phyloP scores from a whole-genome alignment of 2,329 filamentous ascomycete genomes.

The Penicillium crustosum region DNA sequence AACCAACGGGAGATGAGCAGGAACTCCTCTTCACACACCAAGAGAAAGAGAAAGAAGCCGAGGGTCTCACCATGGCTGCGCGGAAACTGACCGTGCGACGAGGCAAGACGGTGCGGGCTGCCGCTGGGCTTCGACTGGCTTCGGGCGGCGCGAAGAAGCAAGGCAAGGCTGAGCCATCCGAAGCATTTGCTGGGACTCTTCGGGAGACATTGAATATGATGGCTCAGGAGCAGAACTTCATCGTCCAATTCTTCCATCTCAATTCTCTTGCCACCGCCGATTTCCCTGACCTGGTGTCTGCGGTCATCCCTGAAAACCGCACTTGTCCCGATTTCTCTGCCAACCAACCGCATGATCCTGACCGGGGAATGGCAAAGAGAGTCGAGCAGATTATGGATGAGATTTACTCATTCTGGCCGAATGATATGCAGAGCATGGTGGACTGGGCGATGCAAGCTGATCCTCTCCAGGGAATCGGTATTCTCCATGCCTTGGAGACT shows the following conservation, averaged over 20 bases:
- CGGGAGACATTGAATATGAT: constrained; percentile 81
- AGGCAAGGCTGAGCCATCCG: constrained; percentile 70
- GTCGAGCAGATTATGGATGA: constrained; percentile 87
- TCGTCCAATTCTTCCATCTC: constrained; percentile 95
- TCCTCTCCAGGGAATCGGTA: constrained; percentile 87
- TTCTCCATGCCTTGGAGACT: constrained; percentile 76
- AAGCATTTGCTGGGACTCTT: constrained; percentile 76
- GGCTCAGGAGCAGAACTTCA: constrained; percentile 92
- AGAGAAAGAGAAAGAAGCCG: constrained; percentile 81
- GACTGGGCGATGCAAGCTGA: constrained; percentile 81
- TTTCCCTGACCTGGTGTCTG: constrained; percentile 76
- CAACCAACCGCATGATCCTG: constrained; percentile 80
- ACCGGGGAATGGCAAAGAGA: constrained; percentile 78
- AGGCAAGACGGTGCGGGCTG: constrained; percentile 67
- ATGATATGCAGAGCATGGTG: constrained; percentile 74
- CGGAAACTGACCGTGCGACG: constrained; percentile 91
- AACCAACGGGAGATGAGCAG: constrained; percentile 71
- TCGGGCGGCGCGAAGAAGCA: constrained; percentile 56
- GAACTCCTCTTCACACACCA: constrained; percentile 87
- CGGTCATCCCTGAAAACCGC: constrained; percentile 65
- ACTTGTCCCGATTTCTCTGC: constrained; percentile 70
- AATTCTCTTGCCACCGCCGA: constrained; percentile 79
- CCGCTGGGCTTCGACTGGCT: constrained; percentile 46
- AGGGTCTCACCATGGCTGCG: constrained; percentile 68
- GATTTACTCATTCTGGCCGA: constrained; percentile 78